Percentiles rank a stretch among this genome's conserved stretches.
These are phyloP conservation scores for Cryomyces antarcticus DNA, from an alignment of 495 filamentous ascomycete species.

Conservation along the genomic window DNA sequence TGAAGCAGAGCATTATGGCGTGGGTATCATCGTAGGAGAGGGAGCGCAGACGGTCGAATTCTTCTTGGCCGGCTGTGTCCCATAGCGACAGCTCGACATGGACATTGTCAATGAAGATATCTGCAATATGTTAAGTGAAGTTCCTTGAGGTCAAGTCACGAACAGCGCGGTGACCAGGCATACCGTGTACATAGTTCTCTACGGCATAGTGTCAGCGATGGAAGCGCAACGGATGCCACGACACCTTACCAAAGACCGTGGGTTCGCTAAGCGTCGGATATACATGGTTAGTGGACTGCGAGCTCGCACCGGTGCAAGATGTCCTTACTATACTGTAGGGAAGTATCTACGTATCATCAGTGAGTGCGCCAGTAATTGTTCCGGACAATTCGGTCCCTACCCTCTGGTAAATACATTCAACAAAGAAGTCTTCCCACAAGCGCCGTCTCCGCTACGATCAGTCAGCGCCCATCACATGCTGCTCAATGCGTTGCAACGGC, in stretches of 20 bases:
- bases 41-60: conserved; percentile 90
- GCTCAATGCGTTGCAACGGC: too few relatives aligned
- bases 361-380: background rate
- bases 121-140: conserved; percentile 22
- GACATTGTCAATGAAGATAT: conserved; percentile 91
- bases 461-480: conserved; percentile 1
- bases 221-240: background rate
- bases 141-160: background rate
- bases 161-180: conserved; percentile 1
- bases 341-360: conserved; percentile 46
- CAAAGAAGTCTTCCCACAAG: conserved; percentile 91
- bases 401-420: conserved; percentile 98
- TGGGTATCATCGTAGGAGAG: conserved; percentile 97
- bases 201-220: background rate
- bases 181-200: conserved; percentile 99
- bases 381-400: conserved; percentile 25
- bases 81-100: conserved; percentile 95
- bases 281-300: conserved; percentile 12
- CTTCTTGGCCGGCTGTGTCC: conserved; percentile 97
- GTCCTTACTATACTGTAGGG: conserved; percentile 76
- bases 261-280: conserved; percentile 40
- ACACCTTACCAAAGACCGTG: conserved; percentile 63
- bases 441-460: conserved; percentile 68
- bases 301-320: background rate
- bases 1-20: conserved; percentile 95